Percentiles rank a stretch among this genome's conserved stretches.
Conservation (phyloP, 352 stramenopile species). For the Phytophthora fragariaefolia region DNA sequence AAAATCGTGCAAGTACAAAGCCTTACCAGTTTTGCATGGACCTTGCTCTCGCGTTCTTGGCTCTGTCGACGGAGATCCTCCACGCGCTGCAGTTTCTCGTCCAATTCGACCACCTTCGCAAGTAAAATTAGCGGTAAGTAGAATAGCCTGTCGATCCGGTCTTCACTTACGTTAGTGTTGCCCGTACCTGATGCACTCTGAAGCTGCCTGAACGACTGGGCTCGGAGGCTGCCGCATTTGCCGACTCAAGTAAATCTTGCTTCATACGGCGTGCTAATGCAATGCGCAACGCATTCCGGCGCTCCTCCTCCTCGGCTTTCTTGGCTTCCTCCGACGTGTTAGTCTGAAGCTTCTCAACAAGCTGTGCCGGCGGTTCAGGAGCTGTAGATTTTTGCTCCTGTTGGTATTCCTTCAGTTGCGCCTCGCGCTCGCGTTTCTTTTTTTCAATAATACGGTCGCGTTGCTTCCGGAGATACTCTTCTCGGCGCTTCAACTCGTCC, state of each 20-base stretch:
- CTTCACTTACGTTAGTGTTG: not conserved
- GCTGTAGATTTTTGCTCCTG: slow-evolving; percentile 73
- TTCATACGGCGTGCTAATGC: slow-evolving; percentile 83
- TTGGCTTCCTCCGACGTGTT: slow-evolving; percentile 65
- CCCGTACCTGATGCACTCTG: slow-evolving; percentile 61
- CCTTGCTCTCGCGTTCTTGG: slow-evolving; percentile 67
- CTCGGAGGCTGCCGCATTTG: slow-evolving; percentile 26
- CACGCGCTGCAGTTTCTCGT: slow-evolving; percentile 82
- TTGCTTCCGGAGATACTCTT: slow-evolving; percentile 78
- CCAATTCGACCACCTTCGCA: slow-evolving; percentile 64
- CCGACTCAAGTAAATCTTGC: slow-evolving; percentile 69
- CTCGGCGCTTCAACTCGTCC: slow-evolving; percentile 72
- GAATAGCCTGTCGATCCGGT: not conserved
- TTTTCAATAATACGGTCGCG: slow-evolving; percentile 83
- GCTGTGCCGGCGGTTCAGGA: slow-evolving; percentile 61
- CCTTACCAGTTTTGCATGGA: slow-evolving; percentile 60
- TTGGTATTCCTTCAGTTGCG: slow-evolving; percentile 76
- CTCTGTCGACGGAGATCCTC: slow-evolving; percentile 71
- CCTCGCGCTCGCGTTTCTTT: slow-evolving; percentile 79
- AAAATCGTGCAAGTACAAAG: not conserved
- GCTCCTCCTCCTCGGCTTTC: slow-evolving; percentile 69
- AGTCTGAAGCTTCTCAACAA: slow-evolving; percentile 74
- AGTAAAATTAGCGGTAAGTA: slow-evolving; percentile 3
- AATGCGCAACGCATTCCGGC: slow-evolving; percentile 71
- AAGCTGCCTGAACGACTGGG: slow-evolving; percentile 40